These are phyloP conservation scores for Phytophthora europaea DNA, from an alignment of 352 stramenopile species.

Conservation along the genomic window DNA sequence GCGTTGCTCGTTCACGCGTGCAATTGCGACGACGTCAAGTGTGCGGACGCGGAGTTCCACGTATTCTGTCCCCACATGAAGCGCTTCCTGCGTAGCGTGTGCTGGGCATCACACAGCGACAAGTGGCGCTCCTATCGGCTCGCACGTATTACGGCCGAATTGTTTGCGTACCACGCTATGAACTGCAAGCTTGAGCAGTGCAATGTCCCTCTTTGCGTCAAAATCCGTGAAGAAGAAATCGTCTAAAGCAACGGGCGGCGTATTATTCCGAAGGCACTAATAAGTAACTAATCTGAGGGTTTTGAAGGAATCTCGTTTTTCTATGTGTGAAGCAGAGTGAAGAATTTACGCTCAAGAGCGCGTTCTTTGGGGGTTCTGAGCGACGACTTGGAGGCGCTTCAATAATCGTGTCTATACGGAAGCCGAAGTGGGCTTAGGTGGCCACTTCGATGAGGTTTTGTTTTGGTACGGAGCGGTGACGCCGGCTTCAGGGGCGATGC, in stretches of 20 bases:
- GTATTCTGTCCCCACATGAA: conserved; percentile 72
- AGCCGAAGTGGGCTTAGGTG: conserved; percentile 12
- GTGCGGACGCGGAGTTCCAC: conserved; percentile 45
- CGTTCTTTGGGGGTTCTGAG: background rate
- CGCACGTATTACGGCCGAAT: conserved; percentile 53
- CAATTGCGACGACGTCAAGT: conserved; percentile 60
- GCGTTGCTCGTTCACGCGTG: conserved; percentile 68
- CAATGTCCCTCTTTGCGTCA: conserved; percentile 55
- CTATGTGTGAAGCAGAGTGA: background rate
- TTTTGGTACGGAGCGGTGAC: conserved; percentile 18
- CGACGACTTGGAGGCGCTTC: background rate
- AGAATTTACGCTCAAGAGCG: conserved; percentile 18
- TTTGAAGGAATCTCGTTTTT: conserved; percentile 1
- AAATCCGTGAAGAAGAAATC: conserved; percentile 57
- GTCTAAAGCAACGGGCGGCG: conserved; percentile 34
- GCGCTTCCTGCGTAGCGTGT: conserved; percentile 71
- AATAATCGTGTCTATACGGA: conserved; percentile 4
- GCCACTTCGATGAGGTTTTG: background rate
- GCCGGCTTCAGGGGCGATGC: conserved; percentile 20
- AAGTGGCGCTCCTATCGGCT: conserved; percentile 62
- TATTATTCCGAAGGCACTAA: conserved; percentile 1
- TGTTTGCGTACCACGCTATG: conserved; percentile 69
- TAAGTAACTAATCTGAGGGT: conserved; percentile 21
- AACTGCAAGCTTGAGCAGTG: conserved; percentile 46
- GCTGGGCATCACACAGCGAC: conserved; percentile 72